phyloP scores from a whole-genome alignment of 805 yeast species.

The Yamadazyma sp. region DNA sequence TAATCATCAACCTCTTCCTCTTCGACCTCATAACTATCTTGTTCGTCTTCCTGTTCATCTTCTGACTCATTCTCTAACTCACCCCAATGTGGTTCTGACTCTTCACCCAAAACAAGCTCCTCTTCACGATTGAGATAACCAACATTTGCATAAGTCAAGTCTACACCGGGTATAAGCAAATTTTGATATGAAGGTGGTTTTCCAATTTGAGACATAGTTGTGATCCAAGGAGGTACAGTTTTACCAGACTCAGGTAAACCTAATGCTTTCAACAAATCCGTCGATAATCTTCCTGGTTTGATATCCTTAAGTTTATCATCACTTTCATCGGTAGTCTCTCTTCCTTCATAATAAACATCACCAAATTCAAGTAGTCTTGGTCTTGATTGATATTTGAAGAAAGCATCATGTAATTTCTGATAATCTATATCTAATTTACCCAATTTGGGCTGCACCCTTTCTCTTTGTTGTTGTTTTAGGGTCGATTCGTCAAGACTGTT shows the following conservation, averaged over 20 bases:
- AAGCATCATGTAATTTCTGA: conserved; percentile 77
- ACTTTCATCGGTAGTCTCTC: conserved; percentile 48
- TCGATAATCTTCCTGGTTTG: conserved; percentile 69
- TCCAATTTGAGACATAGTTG: conserved; percentile 65
- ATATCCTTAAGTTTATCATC: conserved; percentile 31
- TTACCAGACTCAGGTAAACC: conserved; percentile 52
- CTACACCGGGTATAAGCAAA: conserved; percentile 52
- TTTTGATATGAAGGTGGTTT: conserved; percentile 81
- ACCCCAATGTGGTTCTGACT: conserved; percentile 30
- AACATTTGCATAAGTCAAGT: conserved; percentile 30
- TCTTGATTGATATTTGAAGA: conserved; percentile 74
- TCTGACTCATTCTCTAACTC: conserved; percentile 27
- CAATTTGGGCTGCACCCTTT: conserved; percentile 84
- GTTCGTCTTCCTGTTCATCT: conserved; percentile 48
- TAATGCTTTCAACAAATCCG: conserved; percentile 61
- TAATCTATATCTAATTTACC: conserved; percentile 85
- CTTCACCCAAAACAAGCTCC: conserved; percentile 12
- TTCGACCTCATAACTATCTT: conserved; percentile 46
- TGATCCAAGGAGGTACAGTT: conserved; percentile 75
- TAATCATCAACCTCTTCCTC: conserved; percentile 47
- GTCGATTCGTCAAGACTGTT: conserved; percentile 55
- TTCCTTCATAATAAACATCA: conserved; percentile 76
- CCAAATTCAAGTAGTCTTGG: conserved; percentile 72
- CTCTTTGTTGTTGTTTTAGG: conserved; percentile 72
- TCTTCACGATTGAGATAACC: conserved; percentile 25